Conservation (phyloP, 768 basidiomycete species). For the Imleria badia region DNA sequence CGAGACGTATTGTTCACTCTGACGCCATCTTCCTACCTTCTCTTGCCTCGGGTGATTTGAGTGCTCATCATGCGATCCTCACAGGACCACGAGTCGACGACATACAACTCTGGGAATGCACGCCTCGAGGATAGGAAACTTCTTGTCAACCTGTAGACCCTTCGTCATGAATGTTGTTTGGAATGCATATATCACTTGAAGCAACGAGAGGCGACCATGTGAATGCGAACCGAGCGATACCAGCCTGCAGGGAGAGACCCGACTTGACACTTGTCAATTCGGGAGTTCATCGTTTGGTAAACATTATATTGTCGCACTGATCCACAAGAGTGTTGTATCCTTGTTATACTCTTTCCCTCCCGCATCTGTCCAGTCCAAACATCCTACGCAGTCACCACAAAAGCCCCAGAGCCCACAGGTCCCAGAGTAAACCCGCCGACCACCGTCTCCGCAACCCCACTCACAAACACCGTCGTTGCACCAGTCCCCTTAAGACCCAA, state of each 20-base stretch:
- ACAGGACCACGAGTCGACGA: not conserved
- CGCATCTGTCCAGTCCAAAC: not conserved
- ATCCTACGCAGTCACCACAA: conserved; percentile 6
- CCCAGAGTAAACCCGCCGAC: conserved; percentile 20
- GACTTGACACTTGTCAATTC: too few species aligned
- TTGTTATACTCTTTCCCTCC: too few species aligned
- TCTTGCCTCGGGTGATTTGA: too few species aligned
- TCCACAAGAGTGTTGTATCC: too few species aligned
- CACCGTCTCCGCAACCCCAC: conserved; percentile 12
- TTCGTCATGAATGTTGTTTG: too few species aligned
- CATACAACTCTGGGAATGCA: too few species aligned
- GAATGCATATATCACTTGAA: too few species aligned
- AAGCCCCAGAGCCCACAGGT: conserved; percentile 24
- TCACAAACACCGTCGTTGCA: conserved; percentile 8
- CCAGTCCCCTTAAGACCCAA: conserved; percentile 20
- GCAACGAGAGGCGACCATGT: too few species aligned
- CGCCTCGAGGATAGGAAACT: not conserved
- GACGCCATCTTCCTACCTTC: not conserved
- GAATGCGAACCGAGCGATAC: too few species aligned
- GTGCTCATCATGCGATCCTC: not conserved
- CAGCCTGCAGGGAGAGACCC: too few species aligned
- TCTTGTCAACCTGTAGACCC: not conserved
- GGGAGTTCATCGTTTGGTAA: too few species aligned
- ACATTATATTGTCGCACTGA: too few species aligned
- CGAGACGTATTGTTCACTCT: conserved; percentile 11